Percentiles rank a stretch among this genome's conserved stretches.
Conservation (phyloP, 1,284 basidiomycete species). For the Sporisorium graminicola region DNA sequence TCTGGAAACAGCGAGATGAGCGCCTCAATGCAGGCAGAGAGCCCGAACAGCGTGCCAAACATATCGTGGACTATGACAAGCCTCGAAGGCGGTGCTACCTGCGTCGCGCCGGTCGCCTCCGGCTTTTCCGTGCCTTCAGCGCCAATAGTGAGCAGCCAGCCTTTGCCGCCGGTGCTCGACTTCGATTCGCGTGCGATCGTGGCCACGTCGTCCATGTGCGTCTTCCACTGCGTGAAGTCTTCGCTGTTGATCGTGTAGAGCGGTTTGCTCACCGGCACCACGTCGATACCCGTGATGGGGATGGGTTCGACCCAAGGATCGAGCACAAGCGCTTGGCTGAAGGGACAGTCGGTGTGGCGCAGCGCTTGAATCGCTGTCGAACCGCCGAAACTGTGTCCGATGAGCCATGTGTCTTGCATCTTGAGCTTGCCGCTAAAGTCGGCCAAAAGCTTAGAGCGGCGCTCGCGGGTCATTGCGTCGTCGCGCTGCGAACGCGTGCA, state of each 20-base stretch:
- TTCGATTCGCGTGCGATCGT: conserved; percentile 39
- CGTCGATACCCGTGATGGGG: conserved; percentile 26
- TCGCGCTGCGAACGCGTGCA: conserved; percentile 36
- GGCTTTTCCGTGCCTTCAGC: conserved; percentile 47
- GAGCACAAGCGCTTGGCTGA: conserved; percentile 47
- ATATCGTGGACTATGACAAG: conserved; percentile 63
- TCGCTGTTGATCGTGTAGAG: conserved; percentile 64
- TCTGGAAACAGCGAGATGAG: conserved; percentile 45
- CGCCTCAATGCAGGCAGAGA: conserved; percentile 47
- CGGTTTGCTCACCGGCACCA: conserved; percentile 43
- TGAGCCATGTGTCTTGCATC: conserved; percentile 41
- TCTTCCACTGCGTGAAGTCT: conserved; percentile 57
- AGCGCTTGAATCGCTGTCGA: conserved; percentile 49
- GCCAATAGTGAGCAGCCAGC: conserved; percentile 54
- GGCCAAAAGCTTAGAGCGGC: conserved; percentile 18
- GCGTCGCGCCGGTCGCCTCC: conserved; percentile 2
- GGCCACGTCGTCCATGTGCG: conserved; percentile 54
- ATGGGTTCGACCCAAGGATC: conserved; percentile 60
- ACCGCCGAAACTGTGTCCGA: conserved; percentile 62
- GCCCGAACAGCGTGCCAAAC: conserved; percentile 60
- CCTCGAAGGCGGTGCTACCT: conserved; percentile 20
- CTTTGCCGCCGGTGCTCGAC: conserved; percentile 30
- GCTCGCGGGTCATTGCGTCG: conserved; percentile 15
- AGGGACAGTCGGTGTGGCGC: conserved; percentile 36
- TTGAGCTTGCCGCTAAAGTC: conserved; percentile 45